Conservation (phyloP, 257 asterid species). For the Oldenlandia corymbosa region DNA sequence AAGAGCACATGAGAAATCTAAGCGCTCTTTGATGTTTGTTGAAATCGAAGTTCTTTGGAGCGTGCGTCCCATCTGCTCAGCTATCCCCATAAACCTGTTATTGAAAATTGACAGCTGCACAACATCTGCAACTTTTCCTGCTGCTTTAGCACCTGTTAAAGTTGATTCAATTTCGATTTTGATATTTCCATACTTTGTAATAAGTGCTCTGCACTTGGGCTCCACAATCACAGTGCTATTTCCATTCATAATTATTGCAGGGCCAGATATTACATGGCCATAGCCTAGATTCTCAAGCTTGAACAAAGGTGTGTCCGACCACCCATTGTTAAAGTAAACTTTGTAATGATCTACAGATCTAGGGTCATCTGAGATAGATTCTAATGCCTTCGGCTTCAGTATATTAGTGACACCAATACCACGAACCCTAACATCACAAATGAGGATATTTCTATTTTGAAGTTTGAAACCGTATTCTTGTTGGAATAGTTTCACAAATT, state of each 20-base stretch:
- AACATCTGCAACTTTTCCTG: conserved; percentile 84
- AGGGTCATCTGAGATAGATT: conserved; percentile 36
- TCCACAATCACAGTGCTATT: conserved; percentile 91
- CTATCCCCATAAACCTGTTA: conserved; percentile 94
- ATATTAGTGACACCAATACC: conserved; percentile 86
- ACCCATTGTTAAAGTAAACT: conserved; percentile 60
- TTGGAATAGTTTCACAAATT: conserved; percentile 69
- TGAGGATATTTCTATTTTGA: conserved; percentile 65
- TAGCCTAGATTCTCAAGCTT: conserved; percentile 63
- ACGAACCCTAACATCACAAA: conserved; percentile 91
- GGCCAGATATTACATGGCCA: conserved; percentile 66
- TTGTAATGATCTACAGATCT: conserved; percentile 42
- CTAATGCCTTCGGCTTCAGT: conserved; percentile 58
- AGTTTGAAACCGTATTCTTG: conserved; percentile 92
- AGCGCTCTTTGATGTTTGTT: conserved; percentile 85
- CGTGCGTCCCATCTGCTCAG: conserved; percentile 99
- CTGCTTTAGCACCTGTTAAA: conserved; percentile 29
- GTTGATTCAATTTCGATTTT: conserved; percentile 57
- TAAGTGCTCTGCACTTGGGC: conserved; percentile 64
- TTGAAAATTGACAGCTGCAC: conserved; percentile 96
- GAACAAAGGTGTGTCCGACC: conserved; percentile 72
- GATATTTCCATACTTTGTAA: conserved; percentile 77
- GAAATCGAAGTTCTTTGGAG: conserved; percentile 93
- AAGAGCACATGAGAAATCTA: conserved; percentile 96
- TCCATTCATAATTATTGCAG: conserved; percentile 90